Conservation (phyloP, 768 basidiomycete genomes). For the Tulasnella sp. region DNA sequence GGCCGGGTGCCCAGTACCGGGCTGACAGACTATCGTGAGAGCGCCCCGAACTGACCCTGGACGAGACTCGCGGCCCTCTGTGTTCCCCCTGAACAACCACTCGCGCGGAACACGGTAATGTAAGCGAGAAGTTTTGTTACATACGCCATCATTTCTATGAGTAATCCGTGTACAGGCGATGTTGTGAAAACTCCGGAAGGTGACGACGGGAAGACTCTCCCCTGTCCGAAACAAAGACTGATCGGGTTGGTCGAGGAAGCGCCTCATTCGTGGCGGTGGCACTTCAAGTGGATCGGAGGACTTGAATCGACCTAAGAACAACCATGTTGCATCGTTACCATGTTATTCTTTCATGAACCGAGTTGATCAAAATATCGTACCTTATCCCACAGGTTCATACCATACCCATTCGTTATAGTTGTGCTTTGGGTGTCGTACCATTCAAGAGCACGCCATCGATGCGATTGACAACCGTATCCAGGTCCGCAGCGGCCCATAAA, state of each 20-base stretch:
- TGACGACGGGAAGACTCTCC: background rate
- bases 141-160: too few relatives aligned
- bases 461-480: too few relatives aligned
- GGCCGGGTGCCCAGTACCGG: background rate
- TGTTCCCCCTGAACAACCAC: background rate
- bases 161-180: background rate
- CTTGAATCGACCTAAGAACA: background rate
- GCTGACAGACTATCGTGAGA: slow-evolving; percentile 4
- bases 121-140: too few relatives aligned
- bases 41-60: background rate
- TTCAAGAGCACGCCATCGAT: too few relatives aligned
- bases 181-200: background rate
- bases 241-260: background rate
- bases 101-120: too few relatives aligned
- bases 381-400: too few relatives aligned
- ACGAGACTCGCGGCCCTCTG: background rate
- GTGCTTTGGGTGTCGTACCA: too few relatives aligned
- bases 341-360: background rate
- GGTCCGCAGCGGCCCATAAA: too few relatives aligned
- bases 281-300: background rate
- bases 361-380: background rate
- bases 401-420: too few relatives aligned
- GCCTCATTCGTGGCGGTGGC: background rate
- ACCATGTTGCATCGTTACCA: background rate
- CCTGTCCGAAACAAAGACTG: background rate